Base-by-base conservation (phyloP, 768 basidiomycete species). In the Mycena pura region DNA sequence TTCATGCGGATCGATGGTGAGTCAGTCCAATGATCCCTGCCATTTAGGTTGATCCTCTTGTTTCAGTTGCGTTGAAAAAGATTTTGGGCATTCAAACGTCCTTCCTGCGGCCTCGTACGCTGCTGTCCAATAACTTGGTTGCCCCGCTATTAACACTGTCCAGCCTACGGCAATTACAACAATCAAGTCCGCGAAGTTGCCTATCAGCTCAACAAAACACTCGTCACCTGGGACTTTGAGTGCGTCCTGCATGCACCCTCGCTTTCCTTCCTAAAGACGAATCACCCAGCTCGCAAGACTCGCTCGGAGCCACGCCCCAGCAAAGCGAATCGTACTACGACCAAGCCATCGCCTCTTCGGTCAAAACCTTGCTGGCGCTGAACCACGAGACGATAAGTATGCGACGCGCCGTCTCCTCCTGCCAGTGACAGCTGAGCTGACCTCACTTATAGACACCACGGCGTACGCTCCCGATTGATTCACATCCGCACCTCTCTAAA, bases 1-100 rank as follows among this genome's bases (percentile, higher is more conserved):
- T 47, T 65, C 27, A 19, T 31, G 36, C 43, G 52, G n/a, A 55
- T 52, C 13, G 56, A 67, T 39, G n/a, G 62, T 63, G 28, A 13
- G 62, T 27, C 14, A 19, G 9, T 13, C 3, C 27, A 27, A 8
- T 22, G 3, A n/a, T 29, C 6, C 1, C 14, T 13, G 24, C 50
- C 43, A 45, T 19, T 9, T 19, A n/a, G 5, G 32, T 22, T 24
- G 3, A 15, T 8, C 9, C 9, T 29, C 39, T 32, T 17, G 21
- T 2, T 39, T 21, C 28, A 66, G 72, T 66, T 40, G 74, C 72
- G 8, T 62, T 73, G 27, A 27, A 52, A 15, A 55, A 57, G 21
- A 72, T 76, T 29, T 51, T 70, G n/a, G 73, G 73, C 4, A 66
- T 68, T 28, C 52, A 14, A 6, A 69, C 74, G 0, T 65, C 70